A percentile compares a stretch with the other conserved stretches of the same genome.
phyloP scores from a whole-genome alignment of 129 eudicot species.

The Sambucus nigra region DNA sequence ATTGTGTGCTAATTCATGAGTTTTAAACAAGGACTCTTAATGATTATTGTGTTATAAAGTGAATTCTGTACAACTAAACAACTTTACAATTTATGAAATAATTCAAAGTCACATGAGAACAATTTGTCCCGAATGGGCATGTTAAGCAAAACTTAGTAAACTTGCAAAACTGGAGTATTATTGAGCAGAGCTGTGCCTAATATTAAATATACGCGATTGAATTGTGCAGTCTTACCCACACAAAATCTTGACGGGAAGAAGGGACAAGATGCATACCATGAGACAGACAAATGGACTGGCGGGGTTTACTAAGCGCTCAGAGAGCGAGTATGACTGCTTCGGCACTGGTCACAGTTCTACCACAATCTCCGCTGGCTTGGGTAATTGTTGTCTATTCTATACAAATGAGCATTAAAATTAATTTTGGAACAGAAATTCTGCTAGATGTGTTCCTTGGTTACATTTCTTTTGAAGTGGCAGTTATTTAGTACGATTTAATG shows the following conservation, averaged over 20 bases:
- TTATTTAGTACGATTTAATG: neutral
- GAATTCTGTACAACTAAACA: too few species aligned
- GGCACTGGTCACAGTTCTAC: slow-evolving; percentile 98
- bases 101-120: too few species aligned
- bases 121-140: too few species aligned
- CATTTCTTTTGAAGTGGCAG: neutral
- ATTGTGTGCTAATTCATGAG: too few species aligned
- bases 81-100: too few species aligned
- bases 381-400: slow-evolving; percentile 26
- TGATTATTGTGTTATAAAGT: too few species aligned
- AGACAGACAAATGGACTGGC: slow-evolving; percentile 86
- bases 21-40: too few species aligned
- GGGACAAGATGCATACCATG: slow-evolving; percentile 74
- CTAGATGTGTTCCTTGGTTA: neutral
- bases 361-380: slow-evolving; percentile 92
- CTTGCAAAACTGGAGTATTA: neutral
- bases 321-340: slow-evolving; percentile 83
- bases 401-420: neutral
- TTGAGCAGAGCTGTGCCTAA: slow-evolving; percentile 3
- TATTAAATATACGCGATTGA: too few species aligned
- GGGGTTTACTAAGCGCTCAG: slow-evolving; percentile 92
- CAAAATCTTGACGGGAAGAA: slow-evolving; percentile 87
- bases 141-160: too few species aligned
- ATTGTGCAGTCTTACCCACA: slow-evolving; percentile 80
- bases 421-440: neutral